Percentiles rank a stretch among this genome's conserved stretches.
phyloP scores from a whole-genome alignment of 2,329 filamentous ascomycete species.

The Fusarium pseudoanthophilum region DNA sequence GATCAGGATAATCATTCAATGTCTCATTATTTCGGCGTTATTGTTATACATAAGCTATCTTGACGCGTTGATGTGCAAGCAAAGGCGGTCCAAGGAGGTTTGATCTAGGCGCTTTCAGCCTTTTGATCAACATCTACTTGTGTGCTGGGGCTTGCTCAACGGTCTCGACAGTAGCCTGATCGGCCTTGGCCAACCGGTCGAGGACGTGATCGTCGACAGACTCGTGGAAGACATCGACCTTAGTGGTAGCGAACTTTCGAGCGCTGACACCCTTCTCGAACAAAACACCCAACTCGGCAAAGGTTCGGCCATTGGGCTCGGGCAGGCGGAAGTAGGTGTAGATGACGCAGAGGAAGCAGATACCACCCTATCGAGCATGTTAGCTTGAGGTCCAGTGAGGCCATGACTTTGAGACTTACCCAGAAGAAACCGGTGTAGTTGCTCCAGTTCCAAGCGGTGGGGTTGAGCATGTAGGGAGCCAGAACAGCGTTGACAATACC shows the following conservation, averaged over 20 bases:
- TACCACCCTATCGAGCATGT: slow-evolving; percentile 54
- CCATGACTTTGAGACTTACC: slow-evolving; percentile 53
- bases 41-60: not conserved
- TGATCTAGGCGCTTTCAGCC: not conserved
- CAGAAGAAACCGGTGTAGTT: slow-evolving; percentile 92
- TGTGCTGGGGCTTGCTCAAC: slow-evolving; percentile 1
- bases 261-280: slow-evolving; percentile 80
- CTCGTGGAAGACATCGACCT: slow-evolving; percentile 67
- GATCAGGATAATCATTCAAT: not conserved
- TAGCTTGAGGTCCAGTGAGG: not conserved
- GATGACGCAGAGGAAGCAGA: slow-evolving; percentile 82
- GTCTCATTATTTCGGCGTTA: slow-evolving; percentile 8
- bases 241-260: slow-evolving; percentile 74
- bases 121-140: not conserved
- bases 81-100: rapidly evolving
- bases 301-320: slow-evolving; percentile 82
- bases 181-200: slow-evolving; percentile 57
- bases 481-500: slow-evolving; percentile 83
- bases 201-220: slow-evolving; percentile 60
- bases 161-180: slow-evolving; percentile 14
- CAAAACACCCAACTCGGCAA: slow-evolving; percentile 85
- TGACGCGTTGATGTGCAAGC: rapidly evolving
- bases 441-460: slow-evolving; percentile 85
- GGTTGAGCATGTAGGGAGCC: slow-evolving; percentile 94
- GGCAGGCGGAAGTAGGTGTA: slow-evolving; percentile 72